These are phyloP conservation scores for Camptophora hylomeconis DNA, from an alignment of 2,329 filamentous ascomycete species.

Conservation along the genomic window DNA sequence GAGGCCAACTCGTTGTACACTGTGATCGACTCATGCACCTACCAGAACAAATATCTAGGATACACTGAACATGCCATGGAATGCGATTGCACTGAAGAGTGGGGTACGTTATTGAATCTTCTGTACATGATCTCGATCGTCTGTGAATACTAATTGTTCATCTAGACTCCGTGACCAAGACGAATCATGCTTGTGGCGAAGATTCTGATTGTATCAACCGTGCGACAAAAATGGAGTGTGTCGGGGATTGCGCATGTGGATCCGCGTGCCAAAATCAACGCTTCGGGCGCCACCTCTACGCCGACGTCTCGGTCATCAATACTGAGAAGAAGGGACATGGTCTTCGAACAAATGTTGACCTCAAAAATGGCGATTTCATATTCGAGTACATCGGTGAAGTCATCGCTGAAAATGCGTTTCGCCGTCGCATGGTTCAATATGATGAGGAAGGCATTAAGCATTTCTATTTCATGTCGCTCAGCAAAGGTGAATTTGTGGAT, in stretches of 20 bases:
- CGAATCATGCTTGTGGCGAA: conserved; percentile 80
- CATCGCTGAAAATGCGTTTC: conserved; percentile 83
- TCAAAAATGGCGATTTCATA: conserved; percentile 79
- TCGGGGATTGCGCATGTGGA: conserved; percentile 77
- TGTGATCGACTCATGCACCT: conserved; percentile 72
- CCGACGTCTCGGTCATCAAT: conserved; percentile 86
- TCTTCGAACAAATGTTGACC: conserved; percentile 63
- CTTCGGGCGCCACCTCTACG: conserved; percentile 82
- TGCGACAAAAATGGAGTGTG: conserved; percentile 94
- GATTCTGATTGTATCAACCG: conserved; percentile 98
- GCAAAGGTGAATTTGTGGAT: conserved; percentile 91
- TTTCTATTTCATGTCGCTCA: conserved; percentile 99
- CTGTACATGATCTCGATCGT: conserved; percentile 7
- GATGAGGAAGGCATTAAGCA: conserved; percentile 95
- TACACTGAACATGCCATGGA: conserved; percentile 86
- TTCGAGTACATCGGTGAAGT: conserved; percentile 98
- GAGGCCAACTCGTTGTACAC: conserved; percentile 68
- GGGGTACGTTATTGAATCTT: conserved; percentile 53
- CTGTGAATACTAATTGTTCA: conserved; percentile 21
- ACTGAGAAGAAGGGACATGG: conserved; percentile 97
- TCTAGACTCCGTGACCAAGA: conserved; percentile 36
- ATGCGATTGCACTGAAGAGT: conserved; percentile 90
- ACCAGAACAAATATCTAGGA: conserved; percentile 82
- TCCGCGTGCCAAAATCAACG: conserved; percentile 83
- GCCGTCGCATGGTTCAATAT: conserved; percentile 81